Evolutionary conservation across 2,329 filamentous ascomycete species (phyloP).

Genomic region (Penicillium sclerotigenum): DNA sequence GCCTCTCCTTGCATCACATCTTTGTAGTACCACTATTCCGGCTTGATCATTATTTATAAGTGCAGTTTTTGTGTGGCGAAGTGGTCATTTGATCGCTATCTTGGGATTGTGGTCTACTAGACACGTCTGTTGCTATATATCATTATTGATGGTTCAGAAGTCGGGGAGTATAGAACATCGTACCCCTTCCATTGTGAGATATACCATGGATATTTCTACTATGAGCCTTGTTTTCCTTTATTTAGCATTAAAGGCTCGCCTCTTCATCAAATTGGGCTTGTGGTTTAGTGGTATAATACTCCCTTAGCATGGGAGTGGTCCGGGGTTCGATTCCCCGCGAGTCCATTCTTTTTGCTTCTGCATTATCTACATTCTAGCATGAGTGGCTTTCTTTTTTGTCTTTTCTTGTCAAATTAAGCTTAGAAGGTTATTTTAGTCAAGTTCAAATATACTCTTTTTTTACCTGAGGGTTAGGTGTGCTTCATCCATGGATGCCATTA

Average conservation of each 20-base stretch:
- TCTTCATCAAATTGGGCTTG: constrained; percentile 24
- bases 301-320: constrained; percentile 49
- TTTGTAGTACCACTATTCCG: background rate
- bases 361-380: background rate
- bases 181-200: background rate
- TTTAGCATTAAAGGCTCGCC: accelerated
- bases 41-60: background rate
- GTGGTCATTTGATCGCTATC: too few relatives aligned
- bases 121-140: background rate
- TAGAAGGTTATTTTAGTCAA: too few relatives aligned
- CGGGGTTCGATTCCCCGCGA: constrained; percentile 49
- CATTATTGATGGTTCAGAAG: too few relatives aligned
- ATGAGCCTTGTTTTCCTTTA: accelerated
- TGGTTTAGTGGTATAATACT: constrained; percentile 50
- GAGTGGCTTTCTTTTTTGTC: too few relatives aligned
- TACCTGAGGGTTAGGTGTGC: too few relatives aligned
- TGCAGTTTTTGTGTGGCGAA: background rate
- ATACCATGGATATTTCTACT: too few relatives aligned
- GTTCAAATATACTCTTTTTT: too few relatives aligned
- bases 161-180: background rate
- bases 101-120: background rate
- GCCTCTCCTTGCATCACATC: background rate
- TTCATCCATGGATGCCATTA: too few relatives aligned
- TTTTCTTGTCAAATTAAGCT: too few relatives aligned
- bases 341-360: constrained; percentile 33